Base-by-base conservation (phyloP, 2,329 filamentous ascomycete genomes). In the Dryadomyces quercivorus region DNA sequence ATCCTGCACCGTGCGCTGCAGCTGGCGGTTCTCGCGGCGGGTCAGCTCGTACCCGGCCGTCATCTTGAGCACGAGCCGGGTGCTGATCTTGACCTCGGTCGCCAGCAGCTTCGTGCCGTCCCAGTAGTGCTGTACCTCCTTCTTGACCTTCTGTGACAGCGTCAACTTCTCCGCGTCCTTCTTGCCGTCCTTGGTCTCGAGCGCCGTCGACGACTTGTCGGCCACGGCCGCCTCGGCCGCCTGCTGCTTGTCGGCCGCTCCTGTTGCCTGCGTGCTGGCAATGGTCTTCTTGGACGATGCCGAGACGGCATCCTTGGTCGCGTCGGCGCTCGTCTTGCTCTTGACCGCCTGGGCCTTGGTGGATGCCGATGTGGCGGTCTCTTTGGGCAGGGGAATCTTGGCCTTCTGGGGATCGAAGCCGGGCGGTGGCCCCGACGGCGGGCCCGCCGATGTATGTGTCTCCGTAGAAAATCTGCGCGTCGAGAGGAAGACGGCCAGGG, bases 1-100 rank as follows among this genome's bases (percentile, higher is more conserved):
- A 73, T 98, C 93, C 70, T 94, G 88, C 16, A 96, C 89, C 12
- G 93, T 98, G 65, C 93, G 82, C 73, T 88, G 84, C 55, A 98
- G 76, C 78, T 97, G 93, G 65, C 91, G 82, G 72, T 93, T 82
- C 73, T 98, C 93, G 73, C 93, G 83, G 59, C 93, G 84, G 56
- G 88, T 96, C 60, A 98, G 81, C 70, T 98, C 93, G 72, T 98
- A 98, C 8, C 93, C 93, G 56, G 88, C 91, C 15, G 91, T 90
- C 93, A 98, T 98, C 75, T 96, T 97, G 68, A 96, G 70, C 6
- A 91, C 93, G 61, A 98, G 74, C 59, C 85, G 85, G 58, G 86
- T 88, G 69, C 92, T 97, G 67, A 98, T 98, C 70, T 76, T 88
- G 66, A 97, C 84, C 72, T 98, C 93, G 1, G 89, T 87, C 21